phyloP scores from a whole-genome alignment of 805 yeast species.

The Wickerhamomyces rabaulensis region DNA sequence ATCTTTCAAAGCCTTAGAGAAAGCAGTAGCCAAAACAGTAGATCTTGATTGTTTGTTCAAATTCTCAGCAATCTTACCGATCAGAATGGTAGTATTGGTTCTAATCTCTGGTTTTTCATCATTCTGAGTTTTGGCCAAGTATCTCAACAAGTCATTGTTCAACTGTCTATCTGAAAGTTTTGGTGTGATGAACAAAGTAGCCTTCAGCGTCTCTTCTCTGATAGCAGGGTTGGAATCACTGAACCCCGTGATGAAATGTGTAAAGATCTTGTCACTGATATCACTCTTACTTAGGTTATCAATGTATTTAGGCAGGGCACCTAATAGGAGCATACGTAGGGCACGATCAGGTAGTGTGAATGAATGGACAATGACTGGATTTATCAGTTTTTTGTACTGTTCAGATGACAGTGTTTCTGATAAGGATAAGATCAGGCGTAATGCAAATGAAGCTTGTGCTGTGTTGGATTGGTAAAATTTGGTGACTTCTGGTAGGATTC shows the following conservation, averaged over 20 bases:
- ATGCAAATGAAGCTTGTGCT: slow-evolving; percentile 24
- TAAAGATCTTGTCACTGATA: slow-evolving; percentile 65
- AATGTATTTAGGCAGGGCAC: slow-evolving; percentile 52
- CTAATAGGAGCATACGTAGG: slow-evolving; percentile 65
- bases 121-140: slow-evolving; percentile 75
- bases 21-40: slow-evolving; percentile 81
- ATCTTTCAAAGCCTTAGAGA: slow-evolving; percentile 77
- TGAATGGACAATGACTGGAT: slow-evolving; percentile 60
- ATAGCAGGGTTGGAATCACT: slow-evolving; percentile 79
- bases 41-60: slow-evolving; percentile 55
- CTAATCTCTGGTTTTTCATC: slow-evolving; percentile 75
- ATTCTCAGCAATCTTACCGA: slow-evolving; percentile 57
- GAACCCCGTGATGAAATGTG: slow-evolving; percentile 71
- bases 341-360: slow-evolving; percentile 71
- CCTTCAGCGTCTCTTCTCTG: slow-evolving; percentile 72
- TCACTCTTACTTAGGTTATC: slow-evolving; percentile 49
- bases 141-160: slow-evolving; percentile 78
- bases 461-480: slow-evolving; percentile 31
- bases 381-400: slow-evolving; percentile 38
- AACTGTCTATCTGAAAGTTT: slow-evolving; percentile 72
- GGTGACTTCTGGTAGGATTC: slow-evolving; percentile 67
- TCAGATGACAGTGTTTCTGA: slow-evolving; percentile 28
- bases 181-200: slow-evolving; percentile 52
- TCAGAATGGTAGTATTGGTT: slow-evolving; percentile 67
- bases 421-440: slow-evolving; percentile 26